phyloP scores from a whole-genome alignment of 345 rosid species.

The Barbarea vulgaris region DNA sequence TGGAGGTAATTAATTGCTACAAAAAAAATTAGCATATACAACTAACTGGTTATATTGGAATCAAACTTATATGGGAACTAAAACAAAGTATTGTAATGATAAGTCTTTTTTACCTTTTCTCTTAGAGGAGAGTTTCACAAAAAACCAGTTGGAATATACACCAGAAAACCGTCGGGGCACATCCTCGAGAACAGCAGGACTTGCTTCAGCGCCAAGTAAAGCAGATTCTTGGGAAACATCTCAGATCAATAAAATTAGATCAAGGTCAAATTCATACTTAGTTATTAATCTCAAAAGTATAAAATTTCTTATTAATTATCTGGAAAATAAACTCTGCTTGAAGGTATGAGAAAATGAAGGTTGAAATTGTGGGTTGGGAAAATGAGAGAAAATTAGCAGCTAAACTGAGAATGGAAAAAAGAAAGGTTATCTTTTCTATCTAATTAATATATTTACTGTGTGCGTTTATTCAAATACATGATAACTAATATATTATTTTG shows the following conservation, averaged over 20 bases:
- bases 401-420: slow-evolving; percentile 56
- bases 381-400: slow-evolving; percentile 63
- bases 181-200: slow-evolving; percentile 36
- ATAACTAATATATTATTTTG: neutral
- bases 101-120: neutral
- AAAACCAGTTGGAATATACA: neutral
- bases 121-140: slow-evolving; percentile 12
- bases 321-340: slow-evolving; percentile 15
- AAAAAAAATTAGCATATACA: neutral
- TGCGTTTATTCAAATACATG: neutral
- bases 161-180: slow-evolving; percentile 8
- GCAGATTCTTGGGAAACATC: slow-evolving; percentile 73
- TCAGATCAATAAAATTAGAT: slow-evolving; percentile 51
- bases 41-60: neutral
- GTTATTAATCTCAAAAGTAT: neutral
- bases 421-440: slow-evolving; percentile 47
- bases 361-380: slow-evolving; percentile 68
- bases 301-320: neutral
- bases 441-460: neutral
- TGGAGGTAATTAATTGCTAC: slow-evolving; percentile 34
- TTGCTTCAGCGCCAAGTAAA: slow-evolving; percentile 38
- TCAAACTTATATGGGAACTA: neutral
- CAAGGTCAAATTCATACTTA: slow-evolving; percentile 43
- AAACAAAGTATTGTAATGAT: neutral
- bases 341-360: slow-evolving; percentile 69